Evolutionary conservation across 2,329 filamentous ascomycete species (phyloP), one percentile per base, ranked within the genome.

Genomic region (Paraphaeosphaeria sporulosa): DNA sequence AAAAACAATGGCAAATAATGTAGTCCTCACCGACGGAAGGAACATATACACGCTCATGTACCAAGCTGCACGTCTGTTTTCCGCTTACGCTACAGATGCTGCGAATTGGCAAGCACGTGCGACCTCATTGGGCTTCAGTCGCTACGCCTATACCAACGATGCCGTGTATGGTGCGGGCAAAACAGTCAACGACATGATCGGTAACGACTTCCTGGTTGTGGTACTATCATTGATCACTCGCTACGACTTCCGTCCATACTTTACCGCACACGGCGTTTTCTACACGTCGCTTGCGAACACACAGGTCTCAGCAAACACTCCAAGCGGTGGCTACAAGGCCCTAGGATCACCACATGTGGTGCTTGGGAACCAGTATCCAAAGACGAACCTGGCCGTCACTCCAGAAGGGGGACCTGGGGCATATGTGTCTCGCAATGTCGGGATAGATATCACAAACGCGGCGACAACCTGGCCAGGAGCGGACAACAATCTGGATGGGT

Each of bases 11-110:
- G 49, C 49, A 27, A 52, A 52, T n/a, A 34, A 34, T 3, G 49
- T 21, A 40, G 12, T 30, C 13, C 49, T 52, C 13, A 15, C 49
- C 13, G 49, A 52, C 34, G 49, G 49, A 9, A 52, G 49, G 23
- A 52, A 52, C 21, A 40, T 40, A 27, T 52, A 52, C 49, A 52
- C 49, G 19, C 34, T 52, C 4, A 17, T 52, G 34, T 52, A 52
- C 34, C 32, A 34, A 27, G 49, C 49, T 25, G 49, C 49, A 17
- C 49, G 49, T n/a, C 49, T 52, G 34, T 52, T 52, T 23, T 52
- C 49, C 34, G 21, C 34, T 15, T 52, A 52, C 34, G 34, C 49
- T 21, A n/a, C 21, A 23, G 13, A 52, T 27, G 19, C 49, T 19
- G 17, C 9, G 4, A 52, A 21, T 5, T 52, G 49, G 49, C 34